Conservation (phyloP, 2,329 filamentous ascomycete genomes). For the Aspergillus fijiensis region DNA sequence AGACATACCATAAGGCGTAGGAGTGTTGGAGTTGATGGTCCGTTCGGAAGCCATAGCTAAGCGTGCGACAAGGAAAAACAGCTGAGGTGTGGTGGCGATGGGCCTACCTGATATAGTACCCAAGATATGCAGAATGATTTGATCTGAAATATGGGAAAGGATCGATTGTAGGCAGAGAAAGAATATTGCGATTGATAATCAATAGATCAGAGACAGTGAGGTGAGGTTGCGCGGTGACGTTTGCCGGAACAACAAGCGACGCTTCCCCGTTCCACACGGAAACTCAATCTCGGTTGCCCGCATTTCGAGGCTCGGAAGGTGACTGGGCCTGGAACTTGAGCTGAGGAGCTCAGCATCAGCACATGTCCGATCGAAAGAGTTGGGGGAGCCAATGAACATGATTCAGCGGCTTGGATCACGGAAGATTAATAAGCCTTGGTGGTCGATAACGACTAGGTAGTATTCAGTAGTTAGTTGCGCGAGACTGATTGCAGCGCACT, state of each 20-base stretch:
- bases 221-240: too few species aligned
- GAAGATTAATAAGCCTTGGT: constrained; percentile 13
- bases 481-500: neutral
- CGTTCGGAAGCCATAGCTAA: too few species aligned
- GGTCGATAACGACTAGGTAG: neutral
- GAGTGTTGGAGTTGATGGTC: constrained; percentile 7
- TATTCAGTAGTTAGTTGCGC: neutral
- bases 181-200: too few species aligned
- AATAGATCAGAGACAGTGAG: too few species aligned
- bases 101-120: too few species aligned
- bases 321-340: neutral
- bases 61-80: too few species aligned
- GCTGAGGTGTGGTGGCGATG: too few species aligned
- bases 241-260: neutral
- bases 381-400: neutral
- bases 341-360: neutral
- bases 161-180: too few species aligned
- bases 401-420: constrained; percentile 12
- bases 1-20: constrained; percentile 27
- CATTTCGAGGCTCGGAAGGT: neutral
- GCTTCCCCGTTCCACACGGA: constrained; percentile 26
- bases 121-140: too few species aligned
- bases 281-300: constrained; percentile 19
- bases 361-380: neutral
- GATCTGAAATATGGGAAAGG: too few species aligned